Evolutionary conservation across 805 yeast species (phyloP), one percentile per base, ranked within the genome.

Genomic region (Debaryomyces maramus): DNA sequence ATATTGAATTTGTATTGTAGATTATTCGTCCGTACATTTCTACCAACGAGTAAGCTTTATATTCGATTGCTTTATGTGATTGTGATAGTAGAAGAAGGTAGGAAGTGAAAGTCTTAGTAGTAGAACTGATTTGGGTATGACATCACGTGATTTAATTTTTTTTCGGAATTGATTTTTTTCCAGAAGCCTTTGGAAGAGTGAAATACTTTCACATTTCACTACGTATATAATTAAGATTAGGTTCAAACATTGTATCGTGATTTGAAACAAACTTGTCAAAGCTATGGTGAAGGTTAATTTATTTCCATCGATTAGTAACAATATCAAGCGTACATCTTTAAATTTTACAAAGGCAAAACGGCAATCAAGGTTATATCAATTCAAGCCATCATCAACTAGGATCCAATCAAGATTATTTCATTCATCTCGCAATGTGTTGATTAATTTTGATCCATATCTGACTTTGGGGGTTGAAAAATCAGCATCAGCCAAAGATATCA

Each of bases 401-500:
- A 10, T 32, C 13, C 34, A 32, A 32, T 8, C 15, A 6, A 43
- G 43, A 32, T 11, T 20, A 9, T 81, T 81, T 58, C 85, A 79
- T 47, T 48, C 75, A 1, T 56, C 78, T 1, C 39, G 47, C 4
- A 37, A 37, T 9, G n/a, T 36, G 14, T 43, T 40, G 10, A 58
- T 70, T 28, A 61, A 66, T 42, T 67, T 67, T 35, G 96, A 93
- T 58, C 99, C 99, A 0, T 93, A 93, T 64, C 73, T 80, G 45
- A 78, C 81, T 0, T 68, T 93, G 31, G 98, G 98, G 3, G 87
- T 93, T 20, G 78, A 76, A 19, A 78, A 77, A 45, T 60, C 58
- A 38, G 93, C 99, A 0, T 74, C 83, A 10, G 68, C 83, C 6
- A 75, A 87, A n/a, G 95, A 89, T 15, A 93, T 93, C 65, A 93